phyloP scores from a whole-genome alignment of 2,329 filamentous ascomycete genomes.

The Nigrograna mackinnonii region DNA sequence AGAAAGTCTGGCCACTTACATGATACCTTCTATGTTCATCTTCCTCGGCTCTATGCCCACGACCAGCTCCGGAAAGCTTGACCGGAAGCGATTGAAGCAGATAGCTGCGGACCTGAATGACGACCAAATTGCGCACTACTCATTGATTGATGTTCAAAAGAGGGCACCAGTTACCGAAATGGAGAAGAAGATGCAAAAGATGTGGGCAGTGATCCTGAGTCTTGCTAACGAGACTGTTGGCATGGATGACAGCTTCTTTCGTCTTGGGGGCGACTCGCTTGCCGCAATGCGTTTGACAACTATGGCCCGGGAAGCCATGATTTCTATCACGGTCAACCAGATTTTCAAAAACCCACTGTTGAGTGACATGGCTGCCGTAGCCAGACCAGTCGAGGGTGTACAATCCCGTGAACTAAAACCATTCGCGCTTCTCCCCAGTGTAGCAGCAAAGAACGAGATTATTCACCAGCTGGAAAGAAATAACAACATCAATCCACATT shows the following conservation, averaged over 20 bases:
- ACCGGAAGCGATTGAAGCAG: conserved; percentile 12
- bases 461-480: conserved; percentile 7
- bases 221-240: conserved; percentile 11
- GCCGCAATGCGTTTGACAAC: conserved; percentile 20
- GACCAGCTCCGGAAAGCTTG: conserved; percentile 16
- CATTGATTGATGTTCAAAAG: conserved; percentile 6
- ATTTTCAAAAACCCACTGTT: conserved; percentile 19
- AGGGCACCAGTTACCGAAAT: conserved; percentile 10
- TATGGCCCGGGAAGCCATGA: conserved; percentile 7
- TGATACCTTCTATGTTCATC: conserved; percentile 19
- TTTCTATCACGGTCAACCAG: conserved; percentile 15
- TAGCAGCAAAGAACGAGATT: conserved; percentile 1
- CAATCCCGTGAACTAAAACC: conserved; percentile 3
- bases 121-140: conserved; percentile 12
- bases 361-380: conserved; percentile 20
- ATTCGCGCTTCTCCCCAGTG: conserved; percentile 7
- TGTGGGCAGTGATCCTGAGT: conserved; percentile 16
- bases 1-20: conserved; percentile 13
- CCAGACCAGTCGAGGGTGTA: conserved; percentile 2
- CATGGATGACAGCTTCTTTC: conserved; percentile 19
- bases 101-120: conserved; percentile 9
- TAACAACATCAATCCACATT: conserved; percentile 5
- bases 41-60: conserved; percentile 17
- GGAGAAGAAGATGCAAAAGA: conserved; percentile 11
- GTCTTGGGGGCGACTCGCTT: conserved; percentile 23